phyloP scores from a whole-genome alignment of 257 asterid genomes.

The Fraxinus pennsylvanica region DNA sequence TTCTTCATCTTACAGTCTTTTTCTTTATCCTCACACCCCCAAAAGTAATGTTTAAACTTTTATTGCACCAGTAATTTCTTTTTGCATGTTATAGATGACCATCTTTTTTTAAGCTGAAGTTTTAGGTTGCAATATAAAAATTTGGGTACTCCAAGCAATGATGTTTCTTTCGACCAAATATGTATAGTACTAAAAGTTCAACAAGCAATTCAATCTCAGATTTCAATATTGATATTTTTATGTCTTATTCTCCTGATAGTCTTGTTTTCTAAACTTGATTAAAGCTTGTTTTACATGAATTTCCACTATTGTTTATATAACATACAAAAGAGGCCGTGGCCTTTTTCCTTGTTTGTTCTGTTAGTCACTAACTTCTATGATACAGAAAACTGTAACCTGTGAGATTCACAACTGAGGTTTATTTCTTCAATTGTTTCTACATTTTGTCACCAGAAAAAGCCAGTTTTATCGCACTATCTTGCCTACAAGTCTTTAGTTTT shows the following conservation, averaged over 20 bases:
- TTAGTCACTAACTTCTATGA: background rate
- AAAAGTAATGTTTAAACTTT: conserved; percentile 20
- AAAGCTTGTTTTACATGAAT: too few species aligned
- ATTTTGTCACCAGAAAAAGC: background rate
- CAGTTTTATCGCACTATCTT: background rate
- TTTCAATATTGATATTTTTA: background rate
- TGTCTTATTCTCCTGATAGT: background rate
- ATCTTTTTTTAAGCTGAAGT: background rate
- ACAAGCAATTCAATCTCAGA: background rate
- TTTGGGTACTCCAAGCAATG: background rate
- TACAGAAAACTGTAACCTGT: conserved; percentile 21
- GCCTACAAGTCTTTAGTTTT: background rate
- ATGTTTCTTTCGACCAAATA: background rate
- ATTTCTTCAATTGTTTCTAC: background rate
- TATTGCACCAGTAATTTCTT: background rate
- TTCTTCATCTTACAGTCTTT: conserved; percentile 24
- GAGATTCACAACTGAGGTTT: conserved; percentile 19
- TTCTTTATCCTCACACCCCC: conserved; percentile 24
- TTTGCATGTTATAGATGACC: conserved; percentile 18
- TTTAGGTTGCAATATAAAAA: background rate
- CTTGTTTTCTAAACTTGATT: background rate
- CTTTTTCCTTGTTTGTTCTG: conserved; percentile 18
- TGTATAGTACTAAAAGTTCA: too few species aligned
- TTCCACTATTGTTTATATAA: background rate
- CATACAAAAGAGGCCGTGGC: conserved; percentile 24